phyloP scores from a whole-genome alignment of 2,329 filamentous ascomycete genomes.

The Myotisia sp. region DNA sequence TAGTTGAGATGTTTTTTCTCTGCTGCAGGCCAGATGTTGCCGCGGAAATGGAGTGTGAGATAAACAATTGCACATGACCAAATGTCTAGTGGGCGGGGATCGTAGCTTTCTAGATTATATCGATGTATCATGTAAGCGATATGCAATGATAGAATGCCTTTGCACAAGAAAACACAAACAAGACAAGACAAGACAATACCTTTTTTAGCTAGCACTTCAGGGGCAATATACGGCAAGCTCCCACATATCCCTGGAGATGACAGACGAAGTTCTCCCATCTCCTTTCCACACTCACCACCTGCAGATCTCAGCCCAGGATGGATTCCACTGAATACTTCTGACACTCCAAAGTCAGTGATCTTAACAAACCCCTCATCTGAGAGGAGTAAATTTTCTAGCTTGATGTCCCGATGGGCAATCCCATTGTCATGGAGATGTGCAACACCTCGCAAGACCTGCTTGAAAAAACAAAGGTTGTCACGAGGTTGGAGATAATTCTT shows the following conservation, averaged over 20 bases:
- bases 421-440: slow-evolving; percentile 69
- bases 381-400: slow-evolving; percentile 73
- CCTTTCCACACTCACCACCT: slow-evolving; percentile 57
- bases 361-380: slow-evolving; percentile 69
- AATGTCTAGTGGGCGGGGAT: slow-evolving; percentile 67
- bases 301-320: slow-evolving; percentile 65
- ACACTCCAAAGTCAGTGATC: slow-evolving; percentile 83
- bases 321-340: slow-evolving; percentile 68
- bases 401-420: slow-evolving; percentile 82
- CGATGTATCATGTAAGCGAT: too few species aligned
- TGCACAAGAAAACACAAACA: slow-evolving; percentile 23
- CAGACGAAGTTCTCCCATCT: slow-evolving; percentile 55
- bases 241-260: slow-evolving; percentile 72
- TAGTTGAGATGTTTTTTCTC: slow-evolving; percentile 46
- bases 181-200: too few species aligned
- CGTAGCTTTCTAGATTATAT: slow-evolving; percentile 44
- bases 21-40: slow-evolving; percentile 60
- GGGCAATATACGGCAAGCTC: slow-evolving; percentile 73
- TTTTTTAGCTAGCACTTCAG: slow-evolving; percentile 62
- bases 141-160: slow-evolving; percentile 6
- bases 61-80: slow-evolving; percentile 79
- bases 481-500: slow-evolving; percentile 53
- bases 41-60: slow-evolving; percentile 59
- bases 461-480: slow-evolving; percentile 73
- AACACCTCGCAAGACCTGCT: slow-evolving; percentile 71